These are phyloP conservation scores for Aquanectria penicillioides DNA, from an alignment of 2,329 filamentous ascomycete species.

Conservation along the genomic window DNA sequence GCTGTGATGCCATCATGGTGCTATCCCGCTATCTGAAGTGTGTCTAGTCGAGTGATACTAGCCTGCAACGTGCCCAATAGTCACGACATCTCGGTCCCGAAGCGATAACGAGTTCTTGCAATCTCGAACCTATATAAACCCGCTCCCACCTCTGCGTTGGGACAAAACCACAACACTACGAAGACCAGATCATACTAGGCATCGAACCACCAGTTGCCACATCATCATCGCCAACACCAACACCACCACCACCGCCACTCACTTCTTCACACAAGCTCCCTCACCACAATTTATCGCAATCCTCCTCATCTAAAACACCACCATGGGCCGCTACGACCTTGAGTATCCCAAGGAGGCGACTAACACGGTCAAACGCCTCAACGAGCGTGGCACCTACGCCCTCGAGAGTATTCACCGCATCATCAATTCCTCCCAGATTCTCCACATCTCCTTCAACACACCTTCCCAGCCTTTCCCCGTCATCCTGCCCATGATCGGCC, in stretches of 20 bases:
- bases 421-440: slow-evolving; percentile 76
- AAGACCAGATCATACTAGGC: not conserved
- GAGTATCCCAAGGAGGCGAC: slow-evolving; percentile 71
- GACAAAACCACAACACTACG: not conserved
- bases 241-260: too few relatives aligned
- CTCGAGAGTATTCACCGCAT: slow-evolving; percentile 78
- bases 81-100: slow-evolving; percentile 9
- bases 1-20: slow-evolving; percentile 10
- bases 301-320: slow-evolving; percentile 5
- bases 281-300: too few relatives aligned
- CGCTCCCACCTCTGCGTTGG: not conserved
- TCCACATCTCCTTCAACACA: slow-evolving; percentile 82
- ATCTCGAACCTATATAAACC: slow-evolving; percentile 10
- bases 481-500: slow-evolving; percentile 86
- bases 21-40: slow-evolving; percentile 2
- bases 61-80: not conserved
- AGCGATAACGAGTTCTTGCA: not conserved
- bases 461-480: slow-evolving; percentile 75
- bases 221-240: not conserved
- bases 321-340: slow-evolving; percentile 53
- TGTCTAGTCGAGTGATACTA: too few relatives aligned
- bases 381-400: slow-evolving; percentile 74
- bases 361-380: slow-evolving; percentile 75
- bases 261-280: too few relatives aligned
- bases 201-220: not conserved